A percentile compares a stretch with the other conserved stretches of the same genome.
These are phyloP conservation scores for Globisporangium echinulatum DNA, from an alignment of 352 stramenopile species.

Conservation along the genomic window DNA sequence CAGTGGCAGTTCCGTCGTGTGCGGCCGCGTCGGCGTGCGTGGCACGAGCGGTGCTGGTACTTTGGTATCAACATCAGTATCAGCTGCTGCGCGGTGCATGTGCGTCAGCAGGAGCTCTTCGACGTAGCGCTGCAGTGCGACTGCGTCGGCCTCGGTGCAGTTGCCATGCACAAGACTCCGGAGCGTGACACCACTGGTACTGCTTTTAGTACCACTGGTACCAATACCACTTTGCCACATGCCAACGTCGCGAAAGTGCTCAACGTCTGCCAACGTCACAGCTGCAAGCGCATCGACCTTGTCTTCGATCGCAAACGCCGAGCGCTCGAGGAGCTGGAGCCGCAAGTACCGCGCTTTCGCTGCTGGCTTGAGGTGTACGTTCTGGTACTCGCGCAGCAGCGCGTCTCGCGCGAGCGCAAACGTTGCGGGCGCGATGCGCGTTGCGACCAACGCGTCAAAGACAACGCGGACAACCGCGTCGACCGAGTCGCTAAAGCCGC, in stretches of 20 bases:
- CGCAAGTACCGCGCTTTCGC: conserved; percentile 64
- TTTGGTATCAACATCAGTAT: no score
- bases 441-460: conserved; percentile 30
- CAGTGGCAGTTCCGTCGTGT: conserved; percentile 43
- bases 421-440: conserved; percentile 21
- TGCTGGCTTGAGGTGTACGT: conserved; percentile 55
- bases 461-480: conserved; percentile 44
- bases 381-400: conserved; percentile 59
- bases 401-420: conserved; percentile 53
- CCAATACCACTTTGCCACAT: conserved; percentile 17
- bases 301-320: conserved; percentile 48
- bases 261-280: conserved; percentile 21
- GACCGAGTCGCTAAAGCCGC: conserved; percentile 70
- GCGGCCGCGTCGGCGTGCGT: conserved; percentile 23
- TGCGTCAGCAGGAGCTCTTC: conserved; percentile 19
- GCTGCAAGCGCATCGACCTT: conserved; percentile 41
- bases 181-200: conserved; percentile 8
- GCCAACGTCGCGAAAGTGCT: conserved; percentile 15
- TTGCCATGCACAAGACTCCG: conserved; percentile 65
- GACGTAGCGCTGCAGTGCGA: conserved; percentile 29
- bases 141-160: conserved; percentile 26
- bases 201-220: background rate
- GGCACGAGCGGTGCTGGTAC: conserved; percentile 7
- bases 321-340: conserved; percentile 59
- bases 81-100: conserved; percentile 12